Base-by-base conservation (phyloP, 2,329 filamentous ascomycete species). In the Aspergillus felis region DNA sequence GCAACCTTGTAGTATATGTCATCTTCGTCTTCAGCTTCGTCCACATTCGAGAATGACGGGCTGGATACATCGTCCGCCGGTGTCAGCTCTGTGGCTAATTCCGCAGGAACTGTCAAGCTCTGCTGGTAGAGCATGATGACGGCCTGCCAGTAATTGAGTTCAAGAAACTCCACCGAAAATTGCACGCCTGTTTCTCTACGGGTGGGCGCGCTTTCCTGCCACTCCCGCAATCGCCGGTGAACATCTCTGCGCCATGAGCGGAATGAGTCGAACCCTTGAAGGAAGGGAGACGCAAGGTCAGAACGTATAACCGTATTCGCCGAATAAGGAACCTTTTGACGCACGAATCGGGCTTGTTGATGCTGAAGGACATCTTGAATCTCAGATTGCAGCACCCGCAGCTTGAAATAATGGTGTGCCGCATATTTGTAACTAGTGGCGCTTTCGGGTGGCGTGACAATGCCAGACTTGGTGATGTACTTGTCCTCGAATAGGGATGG, bases 131-230 rank as follows among this genome's bases (percentile, higher is more conserved):
- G 83, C 88, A 97, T 92, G 64, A 97, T 95, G 59, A 97, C 87
- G 3, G 92, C 91, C 72, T 97, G 93, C 92, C 93, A 97, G 75
- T 97, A 97, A 73, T 97, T 97, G 59, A 97, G 82, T 67, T 97
- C 91, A 4, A 97, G 77, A 67, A 97, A 96, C 56, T 96, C 89
- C 1, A 90, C 87, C 0, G 90, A 92, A 71, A 97, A 97, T 3
- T 86, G 86, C 2, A 97, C 94, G 1, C 92, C 92, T 0, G 91
- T 96, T 57, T 94, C 86, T 24, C 84, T 76, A 61, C 88, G 87
- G 0, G 84, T 87, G 0, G 93, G 94, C 1, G 92, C 89, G 4
- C 86, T 87, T 28, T 87, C 86, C 72, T 93, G 94, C 94, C 93
- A 97, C 64, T 93, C 87, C 63, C 86, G 87, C 46, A 97, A 76